phyloP scores from a whole-genome alignment of 192 early-diverging fungal species.

The Diversispora eburnea region DNA sequence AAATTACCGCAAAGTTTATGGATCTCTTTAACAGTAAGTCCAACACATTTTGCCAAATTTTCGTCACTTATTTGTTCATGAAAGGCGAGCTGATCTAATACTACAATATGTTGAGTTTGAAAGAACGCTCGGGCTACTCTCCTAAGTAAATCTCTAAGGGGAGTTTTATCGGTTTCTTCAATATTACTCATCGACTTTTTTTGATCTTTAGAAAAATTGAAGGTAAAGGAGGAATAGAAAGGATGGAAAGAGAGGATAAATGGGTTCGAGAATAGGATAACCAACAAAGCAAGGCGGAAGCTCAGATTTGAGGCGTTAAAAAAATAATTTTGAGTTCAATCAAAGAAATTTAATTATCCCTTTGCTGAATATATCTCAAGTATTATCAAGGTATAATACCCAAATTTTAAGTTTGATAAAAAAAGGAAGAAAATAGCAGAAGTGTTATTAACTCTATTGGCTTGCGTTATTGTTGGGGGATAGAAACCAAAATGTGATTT shows the following conservation, averaged over 20 bases:
- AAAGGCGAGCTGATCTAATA: constrained; percentile 77
- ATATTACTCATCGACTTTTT: too few relatives aligned
- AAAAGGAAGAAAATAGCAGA: too few relatives aligned
- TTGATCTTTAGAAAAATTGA: too few relatives aligned
- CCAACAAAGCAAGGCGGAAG: constrained; percentile 14
- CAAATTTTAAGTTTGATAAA: too few relatives aligned
- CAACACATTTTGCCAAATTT: constrained; percentile 63
- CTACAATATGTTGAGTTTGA: constrained; percentile 70
- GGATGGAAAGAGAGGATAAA: neutral
- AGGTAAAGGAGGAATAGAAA: too few relatives aligned
- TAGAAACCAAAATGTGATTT: too few relatives aligned
- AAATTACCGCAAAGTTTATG: constrained; percentile 77
- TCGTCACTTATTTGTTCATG: constrained; percentile 69
- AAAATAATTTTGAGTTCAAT: neutral
- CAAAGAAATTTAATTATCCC: neutral
- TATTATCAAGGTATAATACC: too few relatives aligned
- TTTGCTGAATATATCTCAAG: too few relatives aligned
- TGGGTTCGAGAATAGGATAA: neutral
- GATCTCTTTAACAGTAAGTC: constrained; percentile 65
- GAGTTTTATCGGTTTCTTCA: constrained; percentile 5
- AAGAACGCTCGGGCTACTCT: constrained; percentile 86
- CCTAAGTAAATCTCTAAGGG: constrained; percentile 58
- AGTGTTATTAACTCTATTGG: too few relatives aligned
- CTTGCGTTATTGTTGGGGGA: too few relatives aligned
- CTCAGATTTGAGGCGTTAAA: neutral